These are phyloP conservation scores for Metschnikowia gruessii DNA, from an alignment of 805 yeast species.

Conservation along the genomic window DNA sequence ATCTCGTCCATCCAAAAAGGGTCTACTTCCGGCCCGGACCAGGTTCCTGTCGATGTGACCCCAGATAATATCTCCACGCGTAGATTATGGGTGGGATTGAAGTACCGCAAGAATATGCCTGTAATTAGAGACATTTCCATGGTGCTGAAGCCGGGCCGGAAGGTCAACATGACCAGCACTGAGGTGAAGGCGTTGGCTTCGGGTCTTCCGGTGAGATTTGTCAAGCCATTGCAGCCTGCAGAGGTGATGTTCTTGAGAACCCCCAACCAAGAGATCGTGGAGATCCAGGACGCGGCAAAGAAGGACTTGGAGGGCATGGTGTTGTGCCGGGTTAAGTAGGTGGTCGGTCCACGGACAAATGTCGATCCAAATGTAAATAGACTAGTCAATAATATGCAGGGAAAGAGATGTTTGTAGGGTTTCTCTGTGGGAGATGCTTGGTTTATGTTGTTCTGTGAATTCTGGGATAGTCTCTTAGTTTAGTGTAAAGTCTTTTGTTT, in stretches of 20 bases:
- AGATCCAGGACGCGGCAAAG: slow-evolving; percentile 82
- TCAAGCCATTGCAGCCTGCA: slow-evolving; percentile 83
- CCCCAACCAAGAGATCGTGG: slow-evolving; percentile 50
- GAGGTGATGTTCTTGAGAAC: slow-evolving; percentile 74
- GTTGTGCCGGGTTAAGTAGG: slow-evolving; percentile 67
- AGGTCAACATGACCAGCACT: slow-evolving; percentile 56
- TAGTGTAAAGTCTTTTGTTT: too few species aligned
- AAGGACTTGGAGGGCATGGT: slow-evolving; percentile 72
- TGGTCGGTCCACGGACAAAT: neutral
- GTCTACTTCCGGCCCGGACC: slow-evolving; percentile 79
- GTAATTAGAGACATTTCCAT: slow-evolving; percentile 70
- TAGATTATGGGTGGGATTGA: slow-evolving; percentile 87
- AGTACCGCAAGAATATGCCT: slow-evolving; percentile 77
- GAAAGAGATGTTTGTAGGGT: too few species aligned
- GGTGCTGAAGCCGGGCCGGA: slow-evolving; percentile 81
- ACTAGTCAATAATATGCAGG: neutral
- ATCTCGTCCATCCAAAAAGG: slow-evolving; percentile 83
- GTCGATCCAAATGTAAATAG: slow-evolving; percentile 4
- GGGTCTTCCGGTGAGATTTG: slow-evolving; percentile 71
- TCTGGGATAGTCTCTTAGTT: too few species aligned
- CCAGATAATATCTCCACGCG: slow-evolving; percentile 84
- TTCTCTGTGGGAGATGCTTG: too few species aligned
- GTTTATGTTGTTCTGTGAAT: too few species aligned
- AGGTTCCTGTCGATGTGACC: slow-evolving; percentile 68
- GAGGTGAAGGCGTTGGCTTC: slow-evolving; percentile 73